phyloP scores from a whole-genome alignment of 1,284 basidiomycete genomes.

The Prillingera fragicola region DNA sequence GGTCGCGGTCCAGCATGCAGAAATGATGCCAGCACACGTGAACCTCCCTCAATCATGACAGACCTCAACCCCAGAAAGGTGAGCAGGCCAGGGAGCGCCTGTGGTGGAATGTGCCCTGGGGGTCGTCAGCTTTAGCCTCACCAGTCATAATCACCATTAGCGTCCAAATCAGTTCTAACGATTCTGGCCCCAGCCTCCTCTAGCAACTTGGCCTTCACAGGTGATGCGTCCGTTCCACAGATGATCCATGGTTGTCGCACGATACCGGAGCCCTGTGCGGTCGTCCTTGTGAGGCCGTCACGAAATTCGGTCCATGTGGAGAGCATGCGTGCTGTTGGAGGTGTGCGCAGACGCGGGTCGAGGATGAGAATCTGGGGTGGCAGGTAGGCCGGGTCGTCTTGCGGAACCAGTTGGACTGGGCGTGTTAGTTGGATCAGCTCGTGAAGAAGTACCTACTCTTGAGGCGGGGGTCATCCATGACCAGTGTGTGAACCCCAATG shows the following conservation, averaged over 20 bases:
- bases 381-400: constrained; percentile 23
- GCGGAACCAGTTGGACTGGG: constrained; percentile 35
- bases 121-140: constrained; percentile 1
- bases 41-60: constrained; percentile 95
- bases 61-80: constrained; percentile 57
- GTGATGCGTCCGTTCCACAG: constrained; percentile 44
- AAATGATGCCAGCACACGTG: constrained; percentile 73
- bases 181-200: constrained; percentile 44
- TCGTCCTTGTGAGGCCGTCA: constrained; percentile 3
- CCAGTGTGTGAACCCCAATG: constrained; percentile 80
- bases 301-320: constrained; percentile 29
- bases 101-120: constrained; percentile 53
- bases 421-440: not conserved
- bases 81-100: constrained; percentile 55
- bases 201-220: constrained; percentile 22
- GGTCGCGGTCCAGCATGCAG: constrained; percentile 47
- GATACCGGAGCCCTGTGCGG: constrained; percentile 45
- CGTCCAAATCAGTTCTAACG: constrained; percentile 38
- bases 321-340: constrained; percentile 66
- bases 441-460: constrained; percentile 60
- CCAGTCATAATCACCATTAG: constrained; percentile 51
- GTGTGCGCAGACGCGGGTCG: constrained; percentile 67
- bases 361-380: constrained; percentile 76
- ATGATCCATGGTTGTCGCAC: constrained; percentile 75
- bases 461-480: constrained; percentile 88